Base-by-base conservation (phyloP, 2,329 filamentous ascomycete species). In the Sphaceloma murrayae region DNA sequence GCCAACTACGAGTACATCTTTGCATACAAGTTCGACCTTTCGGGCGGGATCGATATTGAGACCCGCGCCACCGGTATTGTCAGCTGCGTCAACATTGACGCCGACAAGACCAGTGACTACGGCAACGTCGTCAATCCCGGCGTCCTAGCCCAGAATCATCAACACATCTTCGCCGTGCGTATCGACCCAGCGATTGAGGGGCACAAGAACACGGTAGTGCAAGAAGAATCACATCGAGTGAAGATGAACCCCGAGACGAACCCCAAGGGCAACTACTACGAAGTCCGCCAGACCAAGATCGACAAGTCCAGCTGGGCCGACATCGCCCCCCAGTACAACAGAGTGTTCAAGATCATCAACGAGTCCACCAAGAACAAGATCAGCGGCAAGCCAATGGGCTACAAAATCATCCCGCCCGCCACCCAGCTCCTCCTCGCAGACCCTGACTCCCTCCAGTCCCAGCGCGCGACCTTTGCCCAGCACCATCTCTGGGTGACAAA, bases 1-100 rank as follows among this genome's bases (percentile, higher is more conserved):
- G 75, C 75, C 14, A 83, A 84, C 61, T 83, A 84, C 63, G 79
- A 83, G 54, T 83, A 83, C 55, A 70, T 82, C 30, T 74, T 82
- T 47, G 70, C 73, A 2, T 82, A 72, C 59, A 73, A 76, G 49
- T 75, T 84, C 48, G 74, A 80, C 54, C 77, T 77, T 33, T 69
- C 74, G 0, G 80, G 74, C 6, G 75, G 72, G 8, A 69, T 82
- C 51, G 68, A 67, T 0, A 63, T 79, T 46, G 78, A 83, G 56
- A 72, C 71, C 0, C 69, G 78, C 1, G 79, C 79, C 0, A 83
- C 79, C 0, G 80, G 80, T 1, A 79, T 84, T 45, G 69, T 84
- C 9, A 75, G 70, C 5, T 73, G 76, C 2, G 69, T 77, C 17
- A 70, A 74, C 22, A 78, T 81, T 45, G 75, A 75, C 36, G 66